These are phyloP conservation scores for Colletotrichum lini DNA, from an alignment of 2,329 filamentous ascomycete genomes.

Conservation along the genomic window DNA sequence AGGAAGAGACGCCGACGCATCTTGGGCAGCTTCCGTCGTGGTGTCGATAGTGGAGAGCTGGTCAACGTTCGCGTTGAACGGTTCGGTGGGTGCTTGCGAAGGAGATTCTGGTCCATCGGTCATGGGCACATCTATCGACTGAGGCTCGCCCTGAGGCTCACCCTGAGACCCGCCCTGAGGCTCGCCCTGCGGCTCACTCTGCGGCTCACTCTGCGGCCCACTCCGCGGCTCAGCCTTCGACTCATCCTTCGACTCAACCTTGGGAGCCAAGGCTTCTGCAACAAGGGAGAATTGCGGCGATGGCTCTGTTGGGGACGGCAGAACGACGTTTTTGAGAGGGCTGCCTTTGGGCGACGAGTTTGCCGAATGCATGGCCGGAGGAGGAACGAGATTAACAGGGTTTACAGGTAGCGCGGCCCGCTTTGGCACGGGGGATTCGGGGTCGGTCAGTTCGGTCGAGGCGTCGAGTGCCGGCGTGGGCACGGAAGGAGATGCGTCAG, in stretches of 20 bases:
- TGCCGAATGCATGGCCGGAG: conserved; percentile 46
- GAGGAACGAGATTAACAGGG: conserved; percentile 50
- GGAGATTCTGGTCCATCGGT: conserved; percentile 15
- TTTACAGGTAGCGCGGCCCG: conserved; percentile 45
- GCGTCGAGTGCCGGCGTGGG: conserved; percentile 46
- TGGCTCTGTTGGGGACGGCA: conserved; percentile 61
- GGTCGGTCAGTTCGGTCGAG: conserved; percentile 43
- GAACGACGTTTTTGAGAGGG: conserved; percentile 66
- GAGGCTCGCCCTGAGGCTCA: too few species aligned
- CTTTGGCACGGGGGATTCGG: conserved; percentile 35
- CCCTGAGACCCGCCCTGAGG: too few species aligned
- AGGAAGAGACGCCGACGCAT: conserved; percentile 29
- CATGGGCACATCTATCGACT: conserved; percentile 21
- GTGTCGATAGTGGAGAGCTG: conserved; percentile 21
- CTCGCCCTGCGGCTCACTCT: too few species aligned
- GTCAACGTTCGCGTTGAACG: neutral
- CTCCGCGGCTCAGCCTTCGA: neutral
- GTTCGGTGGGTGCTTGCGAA: conserved; percentile 14
- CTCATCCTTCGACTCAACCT: conserved; percentile 20
- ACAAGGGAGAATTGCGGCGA: conserved; percentile 44
- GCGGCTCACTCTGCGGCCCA: neutral
- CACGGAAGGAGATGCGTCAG: conserved; percentile 51
- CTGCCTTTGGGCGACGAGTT: conserved; percentile 59
- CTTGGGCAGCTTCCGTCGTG: conserved; percentile 17
- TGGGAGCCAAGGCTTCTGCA: conserved; percentile 25